Percentiles rank a stretch among this genome's conserved stretches.
phyloP scores from a whole-genome alignment of 495 filamentous ascomycete species.

The Geopyxis carbonaria region DNA sequence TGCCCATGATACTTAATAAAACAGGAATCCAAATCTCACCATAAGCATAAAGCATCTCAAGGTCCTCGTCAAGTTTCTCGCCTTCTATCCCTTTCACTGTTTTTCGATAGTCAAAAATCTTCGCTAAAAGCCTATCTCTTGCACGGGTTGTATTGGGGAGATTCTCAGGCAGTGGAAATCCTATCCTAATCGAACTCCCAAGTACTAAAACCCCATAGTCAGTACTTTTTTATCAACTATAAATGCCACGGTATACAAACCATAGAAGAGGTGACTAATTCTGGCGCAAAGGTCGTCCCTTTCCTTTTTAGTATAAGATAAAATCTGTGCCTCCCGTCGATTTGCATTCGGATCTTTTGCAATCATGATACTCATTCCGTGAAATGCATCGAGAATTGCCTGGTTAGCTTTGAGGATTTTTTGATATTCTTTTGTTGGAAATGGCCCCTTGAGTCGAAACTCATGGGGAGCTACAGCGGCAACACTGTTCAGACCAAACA shows the following conservation, averaged over 20 bases:
- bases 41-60: conserved; percentile 56
- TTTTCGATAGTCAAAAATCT: conserved; percentile 68
- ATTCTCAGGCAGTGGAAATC: conserved; percentile 77
- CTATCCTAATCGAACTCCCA: conserved; percentile 79
- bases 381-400: conserved; percentile 75
- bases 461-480: conserved; percentile 58
- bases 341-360: conserved; percentile 59
- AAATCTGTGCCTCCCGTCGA: conserved; percentile 59
- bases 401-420: conserved; percentile 62
- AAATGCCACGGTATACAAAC: no score
- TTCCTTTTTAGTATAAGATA: conserved; percentile 63
- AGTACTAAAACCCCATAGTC: conserved; percentile 41
- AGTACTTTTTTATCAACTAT: conserved; percentile 1
- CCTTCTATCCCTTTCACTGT: conserved; percentile 31
- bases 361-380: conserved; percentile 88
- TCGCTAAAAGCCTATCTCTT: conserved; percentile 70
- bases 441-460: conserved; percentile 69
- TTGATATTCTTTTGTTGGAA: conserved; percentile 50
- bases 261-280: conserved; percentile 84
- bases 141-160: conserved; percentile 66
- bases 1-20: conserved; percentile 2
- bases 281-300: conserved; percentile 60
- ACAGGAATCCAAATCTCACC: conserved; percentile 30
- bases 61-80: conserved; percentile 50
- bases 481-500: conserved; percentile 51